Percentiles rank a stretch among this genome's conserved stretches.
Conservation (phyloP, 192 early-diverging fungal genomes). For the Mortierella alpina region DNA sequence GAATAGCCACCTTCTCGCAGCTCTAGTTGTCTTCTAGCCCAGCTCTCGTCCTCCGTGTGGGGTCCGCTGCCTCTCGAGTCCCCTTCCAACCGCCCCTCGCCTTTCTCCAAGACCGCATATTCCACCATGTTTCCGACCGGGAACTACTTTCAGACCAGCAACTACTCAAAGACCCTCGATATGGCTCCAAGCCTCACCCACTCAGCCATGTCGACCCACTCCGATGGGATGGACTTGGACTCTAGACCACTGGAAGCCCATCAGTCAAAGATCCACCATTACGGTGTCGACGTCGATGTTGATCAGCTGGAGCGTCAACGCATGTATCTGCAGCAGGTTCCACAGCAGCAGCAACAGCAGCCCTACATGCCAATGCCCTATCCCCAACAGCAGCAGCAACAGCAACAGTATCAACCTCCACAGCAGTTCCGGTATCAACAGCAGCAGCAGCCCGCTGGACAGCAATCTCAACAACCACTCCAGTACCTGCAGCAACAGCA, state of each 20-base stretch:
- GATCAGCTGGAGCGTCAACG: constrained; percentile 8
- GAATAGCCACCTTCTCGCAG: too few species aligned
- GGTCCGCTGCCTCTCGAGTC: too few species aligned
- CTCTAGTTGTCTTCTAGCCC: too few species aligned
- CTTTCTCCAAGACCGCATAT: too few species aligned
- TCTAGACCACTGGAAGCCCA: constrained; percentile 18
- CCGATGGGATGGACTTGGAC: constrained; percentile 28
- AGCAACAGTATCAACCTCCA: background rate
- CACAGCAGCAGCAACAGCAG: constrained; percentile 6
- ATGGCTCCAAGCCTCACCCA: constrained; percentile 18
- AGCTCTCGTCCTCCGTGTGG: too few species aligned
- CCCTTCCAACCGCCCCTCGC: too few species aligned
- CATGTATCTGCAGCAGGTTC: constrained; percentile 17
- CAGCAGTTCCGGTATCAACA: constrained; percentile 1
- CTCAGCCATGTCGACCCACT: constrained; percentile 15
- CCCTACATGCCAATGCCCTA: background rate
- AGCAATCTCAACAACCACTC: background rate
- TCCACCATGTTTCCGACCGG: background rate
- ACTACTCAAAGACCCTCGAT: background rate
- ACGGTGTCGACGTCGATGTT: background rate
- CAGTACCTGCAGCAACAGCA: background rate
- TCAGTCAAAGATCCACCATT: constrained; percentile 9
- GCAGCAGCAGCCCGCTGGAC: background rate
- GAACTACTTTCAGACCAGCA: background rate
- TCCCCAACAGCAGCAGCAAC: constrained; percentile 4